phyloP scores from a whole-genome alignment of 164 flowering plant species.

The Euptelea pleiosperma region DNA sequence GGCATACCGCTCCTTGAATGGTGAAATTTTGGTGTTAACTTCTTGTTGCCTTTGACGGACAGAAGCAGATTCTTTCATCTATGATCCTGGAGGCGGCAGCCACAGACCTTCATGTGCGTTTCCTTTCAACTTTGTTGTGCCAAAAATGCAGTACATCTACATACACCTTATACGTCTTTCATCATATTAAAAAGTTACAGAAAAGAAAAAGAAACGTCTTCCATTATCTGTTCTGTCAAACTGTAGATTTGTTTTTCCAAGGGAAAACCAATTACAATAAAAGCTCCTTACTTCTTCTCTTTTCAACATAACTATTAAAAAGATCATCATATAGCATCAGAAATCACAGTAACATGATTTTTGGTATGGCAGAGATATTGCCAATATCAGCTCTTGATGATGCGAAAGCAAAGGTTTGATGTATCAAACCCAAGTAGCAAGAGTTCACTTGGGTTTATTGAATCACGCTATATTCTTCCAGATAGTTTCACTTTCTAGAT shows the following conservation, averaged over 20 bases:
- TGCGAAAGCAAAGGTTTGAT: constrained; percentile 51
- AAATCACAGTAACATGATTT: constrained; percentile 21
- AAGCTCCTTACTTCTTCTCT: not conserved
- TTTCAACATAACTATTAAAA: not conserved
- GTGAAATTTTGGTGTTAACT: not conserved
- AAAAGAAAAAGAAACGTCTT: no score
- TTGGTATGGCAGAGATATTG: constrained; percentile 43
- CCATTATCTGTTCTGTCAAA: no score
- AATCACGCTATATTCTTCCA: constrained; percentile 34
- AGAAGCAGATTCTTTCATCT: not conserved
- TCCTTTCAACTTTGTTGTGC: not conserved
- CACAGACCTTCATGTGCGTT: not conserved
- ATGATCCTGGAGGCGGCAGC: not conserved
- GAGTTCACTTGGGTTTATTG: constrained; percentile 27
- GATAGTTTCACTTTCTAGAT: constrained; percentile 24
- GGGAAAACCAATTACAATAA: no score
- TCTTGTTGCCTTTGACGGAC: not conserved
- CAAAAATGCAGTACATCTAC: not conserved
- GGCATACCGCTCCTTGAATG: not conserved
- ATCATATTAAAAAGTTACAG: no score
- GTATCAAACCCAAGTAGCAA: constrained; percentile 32
- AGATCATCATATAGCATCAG: constrained; percentile 31
- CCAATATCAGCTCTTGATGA: constrained; percentile 33
- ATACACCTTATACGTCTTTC: no score
- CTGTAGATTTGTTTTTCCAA: no score